Conservation (phyloP, 345 rosid species). For the Anastatica hierochuntica region DNA sequence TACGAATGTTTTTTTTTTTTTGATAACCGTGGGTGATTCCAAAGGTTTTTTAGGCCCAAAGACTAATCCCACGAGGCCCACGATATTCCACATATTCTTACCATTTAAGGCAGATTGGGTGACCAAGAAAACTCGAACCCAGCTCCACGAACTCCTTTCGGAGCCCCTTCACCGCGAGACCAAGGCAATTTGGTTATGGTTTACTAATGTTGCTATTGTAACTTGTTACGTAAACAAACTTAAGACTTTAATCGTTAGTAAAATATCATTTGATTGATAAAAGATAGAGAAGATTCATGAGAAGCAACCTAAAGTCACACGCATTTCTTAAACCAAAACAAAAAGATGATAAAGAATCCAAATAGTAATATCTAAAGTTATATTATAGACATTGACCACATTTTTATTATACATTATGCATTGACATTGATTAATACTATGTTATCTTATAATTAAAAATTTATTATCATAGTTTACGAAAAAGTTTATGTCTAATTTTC, state of each 20-base stretch:
- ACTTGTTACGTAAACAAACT: background rate
- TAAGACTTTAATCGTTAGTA: background rate
- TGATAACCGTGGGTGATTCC: too few species aligned
- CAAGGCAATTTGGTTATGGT: too few species aligned
- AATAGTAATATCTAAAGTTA: background rate
- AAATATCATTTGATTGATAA: background rate
- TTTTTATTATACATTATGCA: background rate
- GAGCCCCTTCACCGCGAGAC: too few species aligned
- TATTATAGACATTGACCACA: conserved; percentile 8
- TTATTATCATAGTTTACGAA: background rate
- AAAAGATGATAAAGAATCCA: conserved; percentile 1
- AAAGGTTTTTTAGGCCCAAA: too few species aligned
- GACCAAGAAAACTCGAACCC: too few species aligned
- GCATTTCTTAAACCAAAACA: background rate
- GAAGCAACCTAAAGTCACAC: conserved; percentile 21
- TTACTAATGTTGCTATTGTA: background rate
- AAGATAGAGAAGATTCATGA: conserved; percentile 14
- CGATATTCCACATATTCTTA: too few species aligned
- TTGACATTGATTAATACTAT: conserved; percentile 12
- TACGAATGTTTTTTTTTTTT: background rate
- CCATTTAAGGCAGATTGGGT: too few species aligned
- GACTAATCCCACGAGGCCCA: too few species aligned
- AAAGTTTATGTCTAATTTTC: background rate
- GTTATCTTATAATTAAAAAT: conserved; percentile 9
- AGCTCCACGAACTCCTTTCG: too few species aligned